These are phyloP conservation scores for Aspergillus oerlinghausenensis DNA, from an alignment of 2,329 filamentous ascomycete species.

Conservation along the genomic window DNA sequence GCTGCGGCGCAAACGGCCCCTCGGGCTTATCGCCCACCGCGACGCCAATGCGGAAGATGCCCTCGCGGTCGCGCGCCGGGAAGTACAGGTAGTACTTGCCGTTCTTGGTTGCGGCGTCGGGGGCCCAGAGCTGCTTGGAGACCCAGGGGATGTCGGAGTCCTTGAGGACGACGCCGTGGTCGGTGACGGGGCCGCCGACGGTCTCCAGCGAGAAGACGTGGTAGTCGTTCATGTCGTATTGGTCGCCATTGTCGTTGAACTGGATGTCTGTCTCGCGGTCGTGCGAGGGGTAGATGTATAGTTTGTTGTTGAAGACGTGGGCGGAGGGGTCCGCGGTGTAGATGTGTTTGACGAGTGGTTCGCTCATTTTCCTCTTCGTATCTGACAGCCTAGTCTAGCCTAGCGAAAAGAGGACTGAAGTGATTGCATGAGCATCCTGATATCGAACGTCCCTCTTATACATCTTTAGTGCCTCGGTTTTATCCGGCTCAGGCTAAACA, in stretches of 20 bases:
- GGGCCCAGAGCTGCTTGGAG: conserved; percentile 74
- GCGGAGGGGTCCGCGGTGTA: conserved; percentile 79
- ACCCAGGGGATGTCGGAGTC: conserved; percentile 69
- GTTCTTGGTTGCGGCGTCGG: conserved; percentile 65
- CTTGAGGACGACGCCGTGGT: conserved; percentile 67
- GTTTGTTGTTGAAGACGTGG: conserved; percentile 68
- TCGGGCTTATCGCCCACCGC: conserved; percentile 60
- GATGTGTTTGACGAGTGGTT: conserved; percentile 66
- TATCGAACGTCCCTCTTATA: background rate
- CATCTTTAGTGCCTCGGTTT: background rate
- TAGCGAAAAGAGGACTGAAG: background rate
- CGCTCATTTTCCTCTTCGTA: conserved; percentile 14
- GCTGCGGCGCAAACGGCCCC: conserved; percentile 65
- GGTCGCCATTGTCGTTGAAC: conserved; percentile 80
- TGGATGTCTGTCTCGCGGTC: conserved; percentile 69
- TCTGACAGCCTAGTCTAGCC: background rate
- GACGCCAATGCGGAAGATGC: conserved; percentile 70
- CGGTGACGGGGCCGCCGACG: conserved; percentile 56
- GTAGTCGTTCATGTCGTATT: conserved; percentile 82
- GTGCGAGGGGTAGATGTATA: conserved; percentile 79
- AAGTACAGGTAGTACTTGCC: conserved; percentile 74
- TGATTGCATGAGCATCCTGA: background rate
- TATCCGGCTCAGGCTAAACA: background rate
- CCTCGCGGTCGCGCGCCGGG: conserved; percentile 66
- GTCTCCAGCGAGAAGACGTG: conserved; percentile 66